Evolutionary conservation across 2,329 filamentous ascomycete species (phyloP).

Genomic region (Dryadomyces sulphureus): DNA sequence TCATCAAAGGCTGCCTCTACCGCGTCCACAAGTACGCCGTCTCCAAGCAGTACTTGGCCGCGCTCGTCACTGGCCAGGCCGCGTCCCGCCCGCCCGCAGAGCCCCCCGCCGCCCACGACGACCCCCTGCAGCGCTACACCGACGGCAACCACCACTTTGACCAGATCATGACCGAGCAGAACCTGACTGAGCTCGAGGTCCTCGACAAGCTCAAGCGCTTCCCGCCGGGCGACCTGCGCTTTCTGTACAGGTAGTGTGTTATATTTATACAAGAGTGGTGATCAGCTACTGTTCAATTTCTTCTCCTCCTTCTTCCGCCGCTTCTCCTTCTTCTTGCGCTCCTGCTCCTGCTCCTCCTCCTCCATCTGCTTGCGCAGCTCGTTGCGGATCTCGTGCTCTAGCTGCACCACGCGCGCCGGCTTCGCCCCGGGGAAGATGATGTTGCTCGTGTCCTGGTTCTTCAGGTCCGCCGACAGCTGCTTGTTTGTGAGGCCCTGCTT

Average conservation of each 20-base stretch:
- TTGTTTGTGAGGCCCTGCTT: conserved; percentile 16
- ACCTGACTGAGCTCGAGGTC: conserved; percentile 54
- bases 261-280: not conserved
- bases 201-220: conserved; percentile 51
- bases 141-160: conserved; percentile 68
- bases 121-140: conserved; percentile 50
- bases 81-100: conserved; percentile 14
- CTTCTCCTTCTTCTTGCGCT: not conserved
- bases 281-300: not conserved
- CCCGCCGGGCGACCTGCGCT: conserved; percentile 34
- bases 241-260: conserved; percentile 31
- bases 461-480: not conserved
- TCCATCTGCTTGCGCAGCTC: not conserved
- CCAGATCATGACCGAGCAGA: conserved; percentile 66
- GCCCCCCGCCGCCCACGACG: conserved; percentile 18
- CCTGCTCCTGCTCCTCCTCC: not conserved
- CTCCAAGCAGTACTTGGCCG: conserved; percentile 44
- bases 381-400: conserved; percentile 12
- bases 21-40: conserved; percentile 85
- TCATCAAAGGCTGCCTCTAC: conserved; percentile 91
- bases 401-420: conserved; percentile 5
- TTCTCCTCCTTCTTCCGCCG: not conserved
- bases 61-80: conserved; percentile 38
- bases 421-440: conserved; percentile 15
- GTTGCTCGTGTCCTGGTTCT: not conserved